These are phyloP conservation scores for Vanrija pseudolonga DNA, from an alignment of 1,284 basidiomycete species.

Conservation along the genomic window DNA sequence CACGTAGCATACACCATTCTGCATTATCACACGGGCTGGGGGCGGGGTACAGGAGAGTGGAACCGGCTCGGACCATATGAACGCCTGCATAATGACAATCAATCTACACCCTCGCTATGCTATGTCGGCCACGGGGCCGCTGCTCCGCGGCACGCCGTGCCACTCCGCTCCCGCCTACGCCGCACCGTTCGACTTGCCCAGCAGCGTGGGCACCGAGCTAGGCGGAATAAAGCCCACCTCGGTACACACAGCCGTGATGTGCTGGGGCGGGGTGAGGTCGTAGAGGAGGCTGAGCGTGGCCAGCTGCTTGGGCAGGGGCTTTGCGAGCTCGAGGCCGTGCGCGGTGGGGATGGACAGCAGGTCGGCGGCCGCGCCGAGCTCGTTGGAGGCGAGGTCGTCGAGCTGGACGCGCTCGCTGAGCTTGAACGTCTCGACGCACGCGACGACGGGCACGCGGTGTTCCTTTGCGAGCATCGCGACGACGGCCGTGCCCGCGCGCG, in stretches of 20 bases:
- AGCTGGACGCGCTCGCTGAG: constrained; percentile 90
- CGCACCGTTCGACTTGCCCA: constrained; percentile 30
- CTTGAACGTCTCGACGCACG: constrained; percentile 98
- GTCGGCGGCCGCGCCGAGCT: constrained; percentile 62
- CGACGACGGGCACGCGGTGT: constrained; percentile 85
- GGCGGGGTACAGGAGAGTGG: too few relatives aligned
- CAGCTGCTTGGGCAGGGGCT: constrained; percentile 43
- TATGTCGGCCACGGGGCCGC: too few relatives aligned
- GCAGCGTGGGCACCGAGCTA: constrained; percentile 53
- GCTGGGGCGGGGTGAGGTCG: constrained; percentile 82
- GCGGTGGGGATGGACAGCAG: constrained; percentile 26
- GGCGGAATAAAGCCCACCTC: constrained; percentile 84
- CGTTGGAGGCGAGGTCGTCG: constrained; percentile 94
- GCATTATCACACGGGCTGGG: neutral
- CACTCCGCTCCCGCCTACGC: too few relatives aligned
- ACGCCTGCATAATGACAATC: too few relatives aligned
- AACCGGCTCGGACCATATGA: too few relatives aligned
- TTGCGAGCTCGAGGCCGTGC: constrained; percentile 9
- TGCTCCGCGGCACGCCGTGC: too few relatives aligned
- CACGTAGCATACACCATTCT: neutral
- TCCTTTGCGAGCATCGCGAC: constrained; percentile 94
- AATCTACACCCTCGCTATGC: too few relatives aligned
- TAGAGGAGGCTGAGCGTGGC: constrained; percentile 81
- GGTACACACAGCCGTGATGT: constrained; percentile 92
- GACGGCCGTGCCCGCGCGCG: constrained; percentile 89